phyloP scores from a whole-genome alignment of 345 rosid genomes.

The Garcia nutans region DNA sequence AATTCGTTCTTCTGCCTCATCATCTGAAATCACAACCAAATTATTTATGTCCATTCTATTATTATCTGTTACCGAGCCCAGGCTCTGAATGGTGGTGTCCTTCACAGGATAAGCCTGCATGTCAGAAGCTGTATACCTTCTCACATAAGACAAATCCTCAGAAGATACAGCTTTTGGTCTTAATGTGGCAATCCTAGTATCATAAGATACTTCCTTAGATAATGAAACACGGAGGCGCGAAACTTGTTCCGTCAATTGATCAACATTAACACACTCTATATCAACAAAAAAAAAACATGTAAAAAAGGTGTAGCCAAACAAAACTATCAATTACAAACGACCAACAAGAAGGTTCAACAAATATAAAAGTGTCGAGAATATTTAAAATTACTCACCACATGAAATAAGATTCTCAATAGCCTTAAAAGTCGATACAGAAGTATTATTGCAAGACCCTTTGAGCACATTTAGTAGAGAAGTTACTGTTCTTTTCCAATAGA shows the following conservation, averaged over 20 bases:
- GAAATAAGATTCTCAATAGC: slow-evolving; percentile 60
- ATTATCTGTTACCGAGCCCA: slow-evolving; percentile 32
- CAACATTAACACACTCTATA: slow-evolving; percentile 59
- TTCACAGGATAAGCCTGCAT: slow-evolving; percentile 31
- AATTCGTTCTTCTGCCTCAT: slow-evolving; percentile 46
- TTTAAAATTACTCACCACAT: slow-evolving; percentile 52
- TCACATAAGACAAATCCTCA: slow-evolving; percentile 24
- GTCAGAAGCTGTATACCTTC: slow-evolving; percentile 27
- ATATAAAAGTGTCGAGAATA: slow-evolving; percentile 7
- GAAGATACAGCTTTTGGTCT: slow-evolving; percentile 25
- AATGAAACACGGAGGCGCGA: slow-evolving; percentile 58
- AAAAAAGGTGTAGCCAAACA: slow-evolving; percentile 2
- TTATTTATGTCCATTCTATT: slow-evolving; percentile 24
- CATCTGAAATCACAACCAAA: slow-evolving; percentile 56
- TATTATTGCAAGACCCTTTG: slow-evolving; percentile 42
- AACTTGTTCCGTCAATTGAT: slow-evolving; percentile 58
- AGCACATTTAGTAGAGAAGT: slow-evolving; percentile 54
- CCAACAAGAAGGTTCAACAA: slow-evolving; percentile 13
- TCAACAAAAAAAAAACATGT: slow-evolving; percentile 23
- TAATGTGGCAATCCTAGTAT: slow-evolving; percentile 22
- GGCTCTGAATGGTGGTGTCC: slow-evolving; percentile 36
- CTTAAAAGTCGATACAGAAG: slow-evolving; percentile 35
- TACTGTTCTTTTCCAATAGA: slow-evolving; percentile 82
- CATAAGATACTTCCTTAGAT: slow-evolving; percentile 37
- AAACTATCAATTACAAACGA: slow-evolving; percentile 3